Evolutionary conservation across 2,329 filamentous ascomycete genomes (phyloP), one percentile per base, ranked within the genome.

Genomic region (Chrysoporthe austroafricana): DNA sequence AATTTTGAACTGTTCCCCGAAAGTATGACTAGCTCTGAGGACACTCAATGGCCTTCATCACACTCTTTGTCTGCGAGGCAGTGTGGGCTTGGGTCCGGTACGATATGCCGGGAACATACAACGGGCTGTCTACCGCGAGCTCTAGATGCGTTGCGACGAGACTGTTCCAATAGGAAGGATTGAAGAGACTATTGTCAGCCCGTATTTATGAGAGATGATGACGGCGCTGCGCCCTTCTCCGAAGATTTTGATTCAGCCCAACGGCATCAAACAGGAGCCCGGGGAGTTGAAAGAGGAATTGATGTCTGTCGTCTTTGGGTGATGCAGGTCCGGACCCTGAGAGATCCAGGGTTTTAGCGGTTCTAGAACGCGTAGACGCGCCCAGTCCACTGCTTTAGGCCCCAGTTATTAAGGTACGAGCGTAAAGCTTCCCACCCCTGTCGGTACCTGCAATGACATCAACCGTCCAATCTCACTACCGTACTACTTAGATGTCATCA

Each of bases 381-480:
- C 43, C 43, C 32, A 21, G 16, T 36, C 16, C 4, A 57, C 16
- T 26, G 39, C 54, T 8, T 13, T 32, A 26, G 32, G 16, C 26
- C 32, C 60, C 46, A 52, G 46, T 62, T 18, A 52, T 52, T 52
- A 52, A 52, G 60, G 32, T 50, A 32, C 34, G 18, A 8, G 26
- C 16, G 26, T 14, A 13, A 50, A 50, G 43, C 44, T 14, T 52
- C 44, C 21, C 11, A 50, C 4, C 46, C 44, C 46, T 62, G 44
- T 62, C 60, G n/a, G 34, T 52, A 39, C 60, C 42, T 48, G 13
- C 7, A 39, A 62, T 50, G 60, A 62, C 60, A 62, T 62, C 44
- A 62, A 52, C 57, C 39, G 18, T 59, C 36, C 39, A 3, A 54
- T 54, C 11, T 34, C 21, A 54, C 50, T 13, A 26, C 5, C 13